Evolutionary conservation across 2,329 filamentous ascomycete species (phyloP).

Genomic region (Cucurbitaria berberidis): DNA sequence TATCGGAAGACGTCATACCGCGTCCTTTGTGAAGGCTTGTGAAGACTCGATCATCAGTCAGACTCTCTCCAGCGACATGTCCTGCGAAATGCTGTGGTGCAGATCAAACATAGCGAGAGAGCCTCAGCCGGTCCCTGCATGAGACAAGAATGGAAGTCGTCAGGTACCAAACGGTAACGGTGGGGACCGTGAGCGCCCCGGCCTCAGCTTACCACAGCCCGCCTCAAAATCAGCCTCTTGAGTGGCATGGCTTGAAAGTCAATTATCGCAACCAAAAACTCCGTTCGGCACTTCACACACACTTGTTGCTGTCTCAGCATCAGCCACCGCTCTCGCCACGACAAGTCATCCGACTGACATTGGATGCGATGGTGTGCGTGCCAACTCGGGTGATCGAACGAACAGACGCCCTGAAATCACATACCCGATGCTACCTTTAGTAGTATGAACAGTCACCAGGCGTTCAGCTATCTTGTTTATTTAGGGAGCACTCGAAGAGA

Average conservation of each 20-base stretch:
- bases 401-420: neutral
- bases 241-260: constrained; percentile 16
- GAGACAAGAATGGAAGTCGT: constrained; percentile 20
- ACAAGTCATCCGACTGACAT: neutral
- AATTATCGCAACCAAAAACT: constrained; percentile 17
- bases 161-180: constrained; percentile 29
- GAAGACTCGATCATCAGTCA: neutral
- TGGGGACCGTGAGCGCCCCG: constrained; percentile 2
- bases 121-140: constrained; percentile 35
- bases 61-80: constrained; percentile 2
- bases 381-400: neutral
- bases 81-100: constrained; percentile 5
- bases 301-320: constrained; percentile 16
- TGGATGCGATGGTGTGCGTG: neutral
- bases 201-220: constrained; percentile 25
- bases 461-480: neutral
- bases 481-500: neutral
- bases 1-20: constrained; percentile 18
- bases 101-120: constrained; percentile 16
- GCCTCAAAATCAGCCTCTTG: constrained; percentile 23
- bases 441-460: neutral
- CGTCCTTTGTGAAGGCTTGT: too few species aligned
- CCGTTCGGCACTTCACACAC: constrained; percentile 15
- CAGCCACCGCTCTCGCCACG: constrained; percentile 3
- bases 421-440: neutral